A percentile compares a stretch with the other conserved stretches of the same genome.
These are phyloP conservation scores for Austroboletus niveus DNA, from an alignment of 1,284 basidiomycete species.

Conservation along the genomic window DNA sequence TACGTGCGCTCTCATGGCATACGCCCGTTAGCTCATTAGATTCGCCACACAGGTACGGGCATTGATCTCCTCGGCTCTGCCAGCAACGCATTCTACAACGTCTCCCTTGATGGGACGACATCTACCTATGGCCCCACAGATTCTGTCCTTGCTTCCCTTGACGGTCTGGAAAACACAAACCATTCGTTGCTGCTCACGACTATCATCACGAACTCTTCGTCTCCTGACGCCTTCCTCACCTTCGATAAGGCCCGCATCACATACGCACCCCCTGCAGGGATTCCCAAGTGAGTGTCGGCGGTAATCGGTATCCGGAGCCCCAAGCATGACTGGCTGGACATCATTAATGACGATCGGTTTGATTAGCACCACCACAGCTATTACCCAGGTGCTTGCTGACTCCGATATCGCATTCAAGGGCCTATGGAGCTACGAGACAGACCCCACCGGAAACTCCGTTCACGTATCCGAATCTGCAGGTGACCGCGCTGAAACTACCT, in stretches of 20 bases:
- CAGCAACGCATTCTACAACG: conserved; percentile 40
- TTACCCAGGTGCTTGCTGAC: conserved; percentile 38
- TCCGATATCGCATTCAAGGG: conserved; percentile 46
- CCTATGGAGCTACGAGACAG: conserved; percentile 44
- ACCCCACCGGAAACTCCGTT: conserved; percentile 29
- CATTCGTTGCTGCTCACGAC: conserved; percentile 50
- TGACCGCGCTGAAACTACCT: conserved; percentile 44
- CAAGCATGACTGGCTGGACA: conserved; percentile 2
- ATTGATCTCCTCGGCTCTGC: conserved; percentile 51
- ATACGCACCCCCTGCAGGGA: conserved; percentile 32
- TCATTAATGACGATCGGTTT: conserved; percentile 22
- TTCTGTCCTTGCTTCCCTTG: conserved; percentile 43
- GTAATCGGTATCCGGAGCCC: conserved; percentile 3
- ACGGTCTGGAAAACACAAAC: conserved; percentile 39
- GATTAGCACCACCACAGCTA: conserved; percentile 38
- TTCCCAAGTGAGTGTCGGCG: conserved; percentile 30
- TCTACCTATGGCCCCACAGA: conserved; percentile 23
- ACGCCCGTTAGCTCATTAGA: not conserved
- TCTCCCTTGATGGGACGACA: conserved; percentile 46
- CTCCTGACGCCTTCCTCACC: conserved; percentile 40
- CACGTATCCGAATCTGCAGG: conserved; percentile 49
- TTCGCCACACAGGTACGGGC: conserved; percentile 47
- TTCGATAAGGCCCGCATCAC: conserved; percentile 51
- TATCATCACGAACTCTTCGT: conserved; percentile 33
- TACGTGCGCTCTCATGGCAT: conserved; percentile 30